Base-by-base conservation (phyloP, 768 basidiomycete species). In the Xanthoconium stramineum region DNA sequence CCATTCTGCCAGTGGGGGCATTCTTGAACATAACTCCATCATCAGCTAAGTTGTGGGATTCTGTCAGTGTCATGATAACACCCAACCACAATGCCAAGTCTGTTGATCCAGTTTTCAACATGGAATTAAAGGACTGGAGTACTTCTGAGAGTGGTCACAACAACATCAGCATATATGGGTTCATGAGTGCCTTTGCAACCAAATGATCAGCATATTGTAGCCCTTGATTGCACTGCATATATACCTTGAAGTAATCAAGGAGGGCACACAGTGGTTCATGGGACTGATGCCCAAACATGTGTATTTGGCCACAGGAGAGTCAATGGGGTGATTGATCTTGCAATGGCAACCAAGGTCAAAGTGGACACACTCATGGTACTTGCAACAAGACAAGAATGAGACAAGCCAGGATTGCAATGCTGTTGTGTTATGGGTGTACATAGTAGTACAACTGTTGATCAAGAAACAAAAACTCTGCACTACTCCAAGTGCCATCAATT, bases 231-330 rank as follows among this genome's bases (percentile, higher is more conserved):
- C 30, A 19, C 10, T 37, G 59, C 76, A 60, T 14, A 6, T 33
- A 33, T 64, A 86, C 94, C 83, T 92, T 93, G 79, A 98, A 96
- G 75, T 86, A 92, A 58, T 89, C 86, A 19, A 98, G 75, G 15
- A 99, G 75, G 1, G 82, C 76, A 28, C 77, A n/a, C n/a, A n/a
- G n/a, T n/a, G n/a, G n/a, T n/a, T n/a, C n/a, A n/a, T n/a, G n/a
- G n/a, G n/a, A n/a, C n/a, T n/a, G n/a, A n/a, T n/a, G n/a, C n/a
- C n/a, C n/a, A n/a, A n/a, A 15, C 17, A 39, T 39, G 5, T n/a
- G 17, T n/a, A 11, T 19, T 39, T n/a, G n/a, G n/a, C n/a, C n/a
- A n/a, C n/a, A n/a, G n/a, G n/a, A n/a, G n/a, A n/a, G n/a, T n/a
- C n/a, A n/a, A n/a, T n/a, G n/a, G n/a, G n/a, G n/a, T n/a, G n/a